These are phyloP conservation scores for Melocanna baccifera DNA, from an alignment of 176 grass and related monocot genomes.

Conservation along the genomic window DNA sequence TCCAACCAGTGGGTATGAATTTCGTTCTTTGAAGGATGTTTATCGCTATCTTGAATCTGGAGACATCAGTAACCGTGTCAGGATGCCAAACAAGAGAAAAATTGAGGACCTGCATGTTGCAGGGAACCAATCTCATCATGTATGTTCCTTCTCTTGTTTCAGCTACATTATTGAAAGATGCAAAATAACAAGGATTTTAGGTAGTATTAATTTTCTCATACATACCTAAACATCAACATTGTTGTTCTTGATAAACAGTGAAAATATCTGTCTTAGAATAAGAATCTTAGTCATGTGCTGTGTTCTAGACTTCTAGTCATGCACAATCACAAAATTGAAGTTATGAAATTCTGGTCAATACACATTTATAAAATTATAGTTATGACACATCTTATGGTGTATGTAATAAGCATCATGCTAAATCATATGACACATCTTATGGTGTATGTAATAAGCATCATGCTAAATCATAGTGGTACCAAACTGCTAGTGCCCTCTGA, in stretches of 20 bases:
- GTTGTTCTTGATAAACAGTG: background rate
- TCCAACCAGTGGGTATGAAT: slow-evolving; percentile 58
- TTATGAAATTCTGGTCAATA: background rate
- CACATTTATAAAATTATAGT: background rate
- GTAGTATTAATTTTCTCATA: background rate
- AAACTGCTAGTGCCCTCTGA: background rate
- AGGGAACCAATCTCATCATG: slow-evolving; percentile 34
- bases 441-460: background rate
- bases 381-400: background rate
- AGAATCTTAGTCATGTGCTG: background rate
- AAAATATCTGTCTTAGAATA: background rate
- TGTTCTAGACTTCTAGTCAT: background rate
- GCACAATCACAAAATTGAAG: background rate
- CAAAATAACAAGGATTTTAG: background rate
- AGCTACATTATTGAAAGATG: slow-evolving; percentile 1
- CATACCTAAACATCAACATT: background rate
- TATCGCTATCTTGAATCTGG: slow-evolving; percentile 50
- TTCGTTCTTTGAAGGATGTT: slow-evolving; percentile 54
- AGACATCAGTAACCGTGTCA: slow-evolving; percentile 34
- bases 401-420: background rate
- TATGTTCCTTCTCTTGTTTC: slow-evolving; percentile 33
- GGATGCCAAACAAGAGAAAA: slow-evolving; percentile 49
- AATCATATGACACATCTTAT: slow-evolving; percentile 17
- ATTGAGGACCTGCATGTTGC: slow-evolving; percentile 17
- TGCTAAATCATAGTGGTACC: background rate